These are phyloP conservation scores for Rhizophlyctis rosea DNA, from an alignment of 192 early-diverging fungal genomes.

Conservation along the genomic window DNA sequence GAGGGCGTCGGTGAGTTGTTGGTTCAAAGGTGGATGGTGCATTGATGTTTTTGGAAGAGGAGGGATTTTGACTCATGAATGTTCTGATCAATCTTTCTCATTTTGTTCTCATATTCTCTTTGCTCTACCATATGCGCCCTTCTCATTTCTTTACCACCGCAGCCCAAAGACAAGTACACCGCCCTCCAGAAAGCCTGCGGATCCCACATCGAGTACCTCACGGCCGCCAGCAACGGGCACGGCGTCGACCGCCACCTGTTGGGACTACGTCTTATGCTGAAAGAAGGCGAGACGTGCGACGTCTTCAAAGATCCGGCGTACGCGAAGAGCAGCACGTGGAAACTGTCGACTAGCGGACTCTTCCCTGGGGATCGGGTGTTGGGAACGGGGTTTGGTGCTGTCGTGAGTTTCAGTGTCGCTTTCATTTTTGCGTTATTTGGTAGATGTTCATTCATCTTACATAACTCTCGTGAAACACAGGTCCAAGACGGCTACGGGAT, in stretches of 20 bases:
- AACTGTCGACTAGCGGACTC: constrained; percentile 72
- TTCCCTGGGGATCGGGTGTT: constrained; percentile 64
- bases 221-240: constrained; percentile 55
- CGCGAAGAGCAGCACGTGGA: constrained; percentile 63
- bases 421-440: constrained; percentile 7
- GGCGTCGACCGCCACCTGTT: constrained; percentile 84
- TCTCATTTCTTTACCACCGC: not conserved
- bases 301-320: constrained; percentile 66
- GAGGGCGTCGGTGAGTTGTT: constrained; percentile 64
- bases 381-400: constrained; percentile 85
- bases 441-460: constrained; percentile 5
- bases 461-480: constrained; percentile 10
- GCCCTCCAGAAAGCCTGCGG: constrained; percentile 60
- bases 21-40: too few relatives aligned
- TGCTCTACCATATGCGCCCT: not conserved
- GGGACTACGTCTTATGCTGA: constrained; percentile 63
- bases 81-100: too few relatives aligned
- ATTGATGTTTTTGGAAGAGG: too few relatives aligned
- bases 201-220: constrained; percentile 53
- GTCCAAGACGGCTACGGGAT: constrained; percentile 78
- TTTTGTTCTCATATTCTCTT: not conserved
- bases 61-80: too few relatives aligned
- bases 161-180: constrained; percentile 52
- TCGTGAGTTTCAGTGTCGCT: constrained; percentile 33
- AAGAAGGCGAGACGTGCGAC: constrained; percentile 29